Evolutionary conservation across 2,329 filamentous ascomycete genomes (phyloP).

Genomic region (Talaromyces verruculosus): DNA sequence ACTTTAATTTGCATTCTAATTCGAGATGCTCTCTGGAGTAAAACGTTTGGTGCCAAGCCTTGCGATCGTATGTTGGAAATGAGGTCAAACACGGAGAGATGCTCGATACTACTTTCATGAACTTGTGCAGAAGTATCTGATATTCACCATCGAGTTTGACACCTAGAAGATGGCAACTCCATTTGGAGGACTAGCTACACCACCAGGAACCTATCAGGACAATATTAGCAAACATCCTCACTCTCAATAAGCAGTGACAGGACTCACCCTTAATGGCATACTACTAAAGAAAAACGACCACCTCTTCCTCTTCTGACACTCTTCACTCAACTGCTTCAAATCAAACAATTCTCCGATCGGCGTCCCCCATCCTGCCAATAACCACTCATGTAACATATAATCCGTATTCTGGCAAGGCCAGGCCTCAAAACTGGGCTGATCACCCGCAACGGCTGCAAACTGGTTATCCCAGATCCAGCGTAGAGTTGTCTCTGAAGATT

Average conservation of each 20-base stretch:
- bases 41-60: too few species aligned
- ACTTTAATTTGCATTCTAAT: too few species aligned
- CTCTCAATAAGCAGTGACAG: neutral
- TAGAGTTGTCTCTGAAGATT: conserved; percentile 51
- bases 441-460: conserved; percentile 55
- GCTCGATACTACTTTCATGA: too few species aligned
- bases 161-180: neutral
- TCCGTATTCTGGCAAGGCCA: conserved; percentile 38
- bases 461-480: conserved; percentile 60
- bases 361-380: conserved; percentile 52
- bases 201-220: neutral
- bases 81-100: too few species aligned
- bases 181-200: neutral
- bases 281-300: conserved; percentile 53
- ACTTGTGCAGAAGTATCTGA: too few species aligned
- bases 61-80: too few species aligned
- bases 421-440: conserved; percentile 52
- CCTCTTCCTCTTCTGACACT: conserved; percentile 38
- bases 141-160: too few species aligned
- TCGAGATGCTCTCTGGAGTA: too few species aligned
- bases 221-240: neutral
- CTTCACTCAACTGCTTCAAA: conserved; percentile 42
- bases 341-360: conserved; percentile 49
- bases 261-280: conserved; percentile 46
- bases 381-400: conserved; percentile 33